These are phyloP conservation scores for Trifolium fragiferum DNA, from an alignment of 306 rosid genomes.

Conservation along the genomic window DNA sequence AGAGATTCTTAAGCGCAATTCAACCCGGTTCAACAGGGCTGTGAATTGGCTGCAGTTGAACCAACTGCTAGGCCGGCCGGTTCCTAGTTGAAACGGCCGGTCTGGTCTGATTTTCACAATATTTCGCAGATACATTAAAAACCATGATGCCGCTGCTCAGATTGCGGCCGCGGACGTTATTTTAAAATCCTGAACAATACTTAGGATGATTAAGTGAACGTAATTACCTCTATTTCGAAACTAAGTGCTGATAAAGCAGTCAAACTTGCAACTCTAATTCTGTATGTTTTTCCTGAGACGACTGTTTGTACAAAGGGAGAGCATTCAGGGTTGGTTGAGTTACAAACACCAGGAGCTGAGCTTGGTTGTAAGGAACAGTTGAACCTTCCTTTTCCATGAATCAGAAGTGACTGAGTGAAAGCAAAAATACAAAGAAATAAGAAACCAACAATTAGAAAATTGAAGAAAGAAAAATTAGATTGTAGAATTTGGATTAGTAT, in stretches of 20 bases:
- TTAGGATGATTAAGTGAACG: neutral
- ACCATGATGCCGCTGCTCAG: neutral
- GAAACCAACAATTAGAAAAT: neutral
- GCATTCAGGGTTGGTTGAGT: constrained; percentile 65
- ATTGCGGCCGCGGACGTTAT: neutral
- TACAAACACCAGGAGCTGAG: constrained; percentile 50
- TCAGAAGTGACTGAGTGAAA: constrained; percentile 72
- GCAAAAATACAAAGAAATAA: neutral
- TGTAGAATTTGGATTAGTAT: constrained; percentile 7
- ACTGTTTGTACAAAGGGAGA: constrained; percentile 59
- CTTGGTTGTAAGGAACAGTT: constrained; percentile 61
- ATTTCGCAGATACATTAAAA: neutral
- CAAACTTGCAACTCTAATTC: constrained; percentile 72
- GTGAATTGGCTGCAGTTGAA: neutral
- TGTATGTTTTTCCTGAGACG: constrained; percentile 69
- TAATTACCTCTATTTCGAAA: constrained; percentile 78
- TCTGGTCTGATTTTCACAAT: neutral
- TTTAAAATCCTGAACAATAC: neutral
- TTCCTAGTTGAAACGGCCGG: neutral
- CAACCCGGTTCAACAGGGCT: neutral
- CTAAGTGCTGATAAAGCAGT: constrained; percentile 82
- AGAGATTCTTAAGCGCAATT: neutral
- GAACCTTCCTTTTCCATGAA: constrained; percentile 86
- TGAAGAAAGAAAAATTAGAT: neutral
- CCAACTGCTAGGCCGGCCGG: neutral